A percentile compares a stretch with the other conserved stretches of the same genome.
Evolutionary conservation across 306 rosid species (phyloP).

Genomic region (Boehmeria nivea): DNA sequence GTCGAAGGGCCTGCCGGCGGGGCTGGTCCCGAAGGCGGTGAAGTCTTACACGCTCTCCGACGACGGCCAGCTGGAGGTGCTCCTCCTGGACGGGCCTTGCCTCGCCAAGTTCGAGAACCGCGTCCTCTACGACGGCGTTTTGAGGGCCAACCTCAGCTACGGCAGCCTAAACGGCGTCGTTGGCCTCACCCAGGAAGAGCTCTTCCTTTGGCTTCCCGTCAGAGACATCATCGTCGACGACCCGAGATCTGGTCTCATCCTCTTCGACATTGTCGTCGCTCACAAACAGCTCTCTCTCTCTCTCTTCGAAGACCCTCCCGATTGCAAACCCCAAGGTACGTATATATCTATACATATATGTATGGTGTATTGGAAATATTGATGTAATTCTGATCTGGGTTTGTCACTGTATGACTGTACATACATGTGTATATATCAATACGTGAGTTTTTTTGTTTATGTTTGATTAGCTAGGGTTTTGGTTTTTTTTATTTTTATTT

Average conservation of each 20-base stretch:
- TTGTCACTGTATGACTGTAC: too few species aligned
- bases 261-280: conserved; percentile 84
- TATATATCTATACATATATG: neutral
- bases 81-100: conserved; percentile 71
- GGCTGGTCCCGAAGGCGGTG: conserved; percentile 67
- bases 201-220: conserved; percentile 83
- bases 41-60: conserved; percentile 59
- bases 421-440: too few species aligned
- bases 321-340: conserved; percentile 63
- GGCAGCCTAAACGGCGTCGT: conserved; percentile 78
- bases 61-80: conserved; percentile 60
- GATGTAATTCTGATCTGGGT: too few species aligned
- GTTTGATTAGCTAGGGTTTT: neutral
- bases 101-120: conserved; percentile 71
- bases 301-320: conserved; percentile 87
- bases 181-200: conserved; percentile 82
- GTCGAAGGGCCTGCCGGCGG: conserved; percentile 74
- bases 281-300: conserved; percentile 76
- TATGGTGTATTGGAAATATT: too few species aligned
- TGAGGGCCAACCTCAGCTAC: conserved; percentile 75
- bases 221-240: conserved; percentile 76
- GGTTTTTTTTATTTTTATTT: too few species aligned
- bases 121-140: conserved; percentile 55
- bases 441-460: neutral
- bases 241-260: conserved; percentile 69